phyloP scores from a whole-genome alignment of 345 rosid genomes.

The Eucalyptus cloeziana region DNA sequence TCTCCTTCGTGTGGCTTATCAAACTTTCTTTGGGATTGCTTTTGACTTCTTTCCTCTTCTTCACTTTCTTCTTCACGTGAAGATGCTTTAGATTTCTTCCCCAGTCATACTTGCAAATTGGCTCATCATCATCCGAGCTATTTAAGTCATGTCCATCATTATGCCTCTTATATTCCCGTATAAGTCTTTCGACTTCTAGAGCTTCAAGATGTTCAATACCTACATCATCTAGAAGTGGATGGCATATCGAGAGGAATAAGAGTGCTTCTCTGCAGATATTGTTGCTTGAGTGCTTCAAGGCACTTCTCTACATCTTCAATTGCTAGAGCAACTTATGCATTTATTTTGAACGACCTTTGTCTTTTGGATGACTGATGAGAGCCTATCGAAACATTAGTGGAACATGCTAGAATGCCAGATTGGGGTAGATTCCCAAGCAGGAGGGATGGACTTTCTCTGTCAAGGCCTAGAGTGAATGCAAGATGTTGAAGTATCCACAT shows the following conservation, averaged over 20 bases:
- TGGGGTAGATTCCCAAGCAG: too few species aligned
- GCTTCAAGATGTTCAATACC: not conserved
- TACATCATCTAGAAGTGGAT: not conserved
- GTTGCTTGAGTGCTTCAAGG: not conserved
- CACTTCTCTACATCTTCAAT: too few species aligned
- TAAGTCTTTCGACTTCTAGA: not conserved
- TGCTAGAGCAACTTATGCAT: too few species aligned
- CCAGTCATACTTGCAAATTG: fast-evolving
- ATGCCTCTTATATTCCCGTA: not conserved
- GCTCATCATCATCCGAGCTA: not conserved
- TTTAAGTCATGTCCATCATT: not conserved
- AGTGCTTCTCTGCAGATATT: fast-evolving
- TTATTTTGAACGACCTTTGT: too few species aligned
- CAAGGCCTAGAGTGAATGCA: too few species aligned
- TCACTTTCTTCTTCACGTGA: not conserved
- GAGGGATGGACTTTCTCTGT: too few species aligned
- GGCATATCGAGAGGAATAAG: not conserved
- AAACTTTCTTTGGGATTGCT: not conserved
- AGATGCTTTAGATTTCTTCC: too few species aligned
- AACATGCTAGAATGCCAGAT: too few species aligned
- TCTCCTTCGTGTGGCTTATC: not conserved
- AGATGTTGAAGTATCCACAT: too few species aligned
- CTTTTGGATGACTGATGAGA: too few species aligned
- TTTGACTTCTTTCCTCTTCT: not conserved
- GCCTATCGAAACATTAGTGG: too few species aligned